Evolutionary conservation across 2,329 filamentous ascomycete species (phyloP).

Genomic region (Xenosphaeropsis pyriputrescens): DNA sequence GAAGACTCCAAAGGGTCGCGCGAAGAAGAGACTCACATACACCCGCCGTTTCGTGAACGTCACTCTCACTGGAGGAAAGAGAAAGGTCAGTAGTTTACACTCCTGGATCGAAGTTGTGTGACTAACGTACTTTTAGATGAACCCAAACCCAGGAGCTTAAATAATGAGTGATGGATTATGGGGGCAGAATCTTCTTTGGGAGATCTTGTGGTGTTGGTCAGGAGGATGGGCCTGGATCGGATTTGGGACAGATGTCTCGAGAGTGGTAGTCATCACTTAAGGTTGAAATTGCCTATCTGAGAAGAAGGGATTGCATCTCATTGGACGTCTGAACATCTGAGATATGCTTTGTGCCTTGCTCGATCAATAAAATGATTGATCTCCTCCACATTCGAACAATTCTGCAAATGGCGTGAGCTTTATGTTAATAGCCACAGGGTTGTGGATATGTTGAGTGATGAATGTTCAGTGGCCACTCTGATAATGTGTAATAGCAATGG

Average conservation of each 20-base stretch:
- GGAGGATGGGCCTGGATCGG: conserved; percentile 12
- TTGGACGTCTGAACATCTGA: conserved; percentile 17
- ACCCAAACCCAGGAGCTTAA: conserved; percentile 71
- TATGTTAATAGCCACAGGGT: too few species aligned
- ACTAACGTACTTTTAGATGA: conserved; percentile 43
- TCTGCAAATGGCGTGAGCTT: too few species aligned
- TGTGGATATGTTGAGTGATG: too few species aligned
- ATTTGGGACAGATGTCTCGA: conserved; percentile 11
- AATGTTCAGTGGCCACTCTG: too few species aligned
- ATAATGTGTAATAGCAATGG: too few species aligned
- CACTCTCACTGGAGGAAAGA: conserved; percentile 93
- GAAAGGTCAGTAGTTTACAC: conserved; percentile 54
- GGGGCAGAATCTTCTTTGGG: conserved; percentile 4
- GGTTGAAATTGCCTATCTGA: conserved; percentile 13
- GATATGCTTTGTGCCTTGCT: conserved; percentile 11
- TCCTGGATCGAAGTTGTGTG: conserved; percentile 3
- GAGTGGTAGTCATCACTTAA: conserved; percentile 11
- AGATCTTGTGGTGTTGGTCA: conserved; percentile 5
- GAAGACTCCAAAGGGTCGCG: conserved; percentile 93
- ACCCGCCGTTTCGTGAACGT: conserved; percentile 98
- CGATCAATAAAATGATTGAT: conserved; percentile 8
- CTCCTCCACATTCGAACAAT: neutral
- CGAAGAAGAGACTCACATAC: conserved; percentile 93
- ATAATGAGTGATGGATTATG: conserved; percentile 8
- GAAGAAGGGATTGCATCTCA: conserved; percentile 17